phyloP scores from a whole-genome alignment of 2,329 filamentous ascomycete genomes.

The Ophiostoma piceae region DNA sequence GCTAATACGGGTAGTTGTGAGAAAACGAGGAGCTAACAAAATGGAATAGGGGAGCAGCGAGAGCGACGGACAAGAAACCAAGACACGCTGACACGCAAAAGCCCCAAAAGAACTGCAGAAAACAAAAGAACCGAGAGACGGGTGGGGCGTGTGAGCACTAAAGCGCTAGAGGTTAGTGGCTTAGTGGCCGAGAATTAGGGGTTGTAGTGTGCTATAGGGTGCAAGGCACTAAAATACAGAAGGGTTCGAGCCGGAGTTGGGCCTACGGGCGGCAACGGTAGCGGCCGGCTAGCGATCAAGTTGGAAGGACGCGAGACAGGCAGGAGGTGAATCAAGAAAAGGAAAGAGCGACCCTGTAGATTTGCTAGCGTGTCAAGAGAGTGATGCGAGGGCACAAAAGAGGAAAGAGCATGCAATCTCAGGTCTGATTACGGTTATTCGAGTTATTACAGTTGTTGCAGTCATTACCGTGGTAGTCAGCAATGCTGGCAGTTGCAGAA shows the following conservation, averaged over 20 bases:
- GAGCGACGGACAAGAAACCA: not conserved
- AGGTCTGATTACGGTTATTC: not conserved
- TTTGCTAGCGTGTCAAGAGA: not conserved
- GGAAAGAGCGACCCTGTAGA: conserved; percentile 9
- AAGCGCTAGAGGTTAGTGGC: not conserved
- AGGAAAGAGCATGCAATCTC: conserved; percentile 6
- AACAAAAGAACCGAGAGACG: conserved; percentile 1
- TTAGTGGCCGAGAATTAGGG: not conserved
- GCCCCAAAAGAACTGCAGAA: conserved; percentile 1
- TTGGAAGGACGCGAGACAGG: not conserved
- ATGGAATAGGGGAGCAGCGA: conserved; percentile 5
- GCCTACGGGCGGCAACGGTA: not conserved
- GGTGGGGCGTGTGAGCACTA: conserved; percentile 7
- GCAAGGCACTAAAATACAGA: not conserved
- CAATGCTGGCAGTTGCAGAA: not conserved
- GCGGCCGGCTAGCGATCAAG: not conserved
- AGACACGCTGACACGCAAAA: not conserved
- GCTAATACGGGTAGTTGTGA: not conserved
- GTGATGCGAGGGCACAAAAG: conserved; percentile 2
- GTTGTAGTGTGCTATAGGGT: too few species aligned
- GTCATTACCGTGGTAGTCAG: not conserved
- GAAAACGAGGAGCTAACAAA: conserved; percentile 1
- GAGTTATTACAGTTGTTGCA: not conserved
- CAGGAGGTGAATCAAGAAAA: not conserved
- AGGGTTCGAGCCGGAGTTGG: not conserved